Base-by-base conservation (phyloP, 768 basidiomycete species). In the Nidula microcarpa region DNA sequence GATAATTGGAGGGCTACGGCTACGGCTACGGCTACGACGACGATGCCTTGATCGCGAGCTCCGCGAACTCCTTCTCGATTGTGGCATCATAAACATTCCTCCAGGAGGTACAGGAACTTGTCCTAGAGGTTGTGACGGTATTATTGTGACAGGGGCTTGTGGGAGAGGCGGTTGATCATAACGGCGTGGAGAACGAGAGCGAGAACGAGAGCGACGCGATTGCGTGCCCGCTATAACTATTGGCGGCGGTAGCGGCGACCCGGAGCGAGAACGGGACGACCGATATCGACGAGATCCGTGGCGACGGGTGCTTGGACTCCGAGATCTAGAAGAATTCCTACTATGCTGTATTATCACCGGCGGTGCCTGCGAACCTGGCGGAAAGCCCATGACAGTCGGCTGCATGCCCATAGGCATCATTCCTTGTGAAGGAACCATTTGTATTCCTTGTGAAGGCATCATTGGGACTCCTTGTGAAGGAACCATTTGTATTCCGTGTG, bases 181-280 rank as follows among this genome's bases (percentile, higher is more conserved):
- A 43, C 56, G 45, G n/a, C 39, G 55, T 33, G 53, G 36, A 36
- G 30, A 65, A 39, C 62, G 60, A 32, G 57, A 59, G 2, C 55
- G 62, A 34, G 53, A 52, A 14, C 53, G 50, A 45, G 41, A 33
- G 35, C 53, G 52, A 37, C 43, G 35, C 8, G 41, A 52, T 52
- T 41, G 35, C 54, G 43, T 17, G 49, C 37, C 45, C 18, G n/a
- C 46, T 14, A 60, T 51, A 44, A 56, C 50, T 16, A 52, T 55
- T 17, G 49, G 53, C 34, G 57, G 51, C 50, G 56, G 54, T 35
- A 23, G 44, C 13, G 47, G 47, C 14, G 23, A 49, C 18, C 23
- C 3, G 23, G 23, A 23, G 23, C 23, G 23, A 23, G 23, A 23
- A 23, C 11, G 16, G 39, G 39, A 16, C 2, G 39, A 41, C 39